Evolutionary conservation across 2,329 filamentous ascomycete species (phyloP), one percentile per base, ranked within the genome.

Genomic region (Ophiocordyceps australis): DNA sequence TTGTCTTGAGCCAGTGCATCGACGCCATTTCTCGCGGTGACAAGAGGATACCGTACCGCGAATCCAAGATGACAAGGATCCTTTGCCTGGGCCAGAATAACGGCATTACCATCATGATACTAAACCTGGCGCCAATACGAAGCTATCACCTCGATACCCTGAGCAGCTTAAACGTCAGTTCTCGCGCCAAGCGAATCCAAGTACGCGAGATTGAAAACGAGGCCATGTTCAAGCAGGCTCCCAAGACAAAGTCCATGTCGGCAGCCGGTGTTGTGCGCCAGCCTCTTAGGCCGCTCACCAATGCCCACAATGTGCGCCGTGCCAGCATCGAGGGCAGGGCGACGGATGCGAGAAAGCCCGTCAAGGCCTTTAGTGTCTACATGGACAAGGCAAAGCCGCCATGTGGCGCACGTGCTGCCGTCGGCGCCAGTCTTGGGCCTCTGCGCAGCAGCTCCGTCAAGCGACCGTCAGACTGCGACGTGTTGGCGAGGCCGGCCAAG

Each of bases 1-100:
- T 95, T 41, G 85, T 94, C 12, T 57, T 95, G 25, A 86, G 82
- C 22, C 83, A 93, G 47, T 95, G 86, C 40, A 86, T 95, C 27
- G 86, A 95, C 45, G 86, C 86, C 29, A 95, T 95, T 44, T 79
- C 77, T 1, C 59, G 68, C 14, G 68, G 69, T 17, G 70, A 75
- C 45, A 67, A 63, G 38, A 70, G 86, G 18, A 86, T 95, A 41
- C 86, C 89, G 0, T 95, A 92, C 47, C 67, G 86, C 29, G 86
- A 94, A 46, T 89, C 79, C 28, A 94, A 95, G 58, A 94, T 95
- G 86, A 95, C 89, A 1, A 69, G 86, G 24, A 94, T 95, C 28
- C 54, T 95, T 15, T 86, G 79, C 1, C 55, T 95, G 7, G 86
- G 86, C 3, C 86, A 94, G 54, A 94, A 95, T 54, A 82, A 92